phyloP scores from a whole-genome alignment of 2,329 filamentous ascomycete species.

The Rhinocladiella similis region DNA sequence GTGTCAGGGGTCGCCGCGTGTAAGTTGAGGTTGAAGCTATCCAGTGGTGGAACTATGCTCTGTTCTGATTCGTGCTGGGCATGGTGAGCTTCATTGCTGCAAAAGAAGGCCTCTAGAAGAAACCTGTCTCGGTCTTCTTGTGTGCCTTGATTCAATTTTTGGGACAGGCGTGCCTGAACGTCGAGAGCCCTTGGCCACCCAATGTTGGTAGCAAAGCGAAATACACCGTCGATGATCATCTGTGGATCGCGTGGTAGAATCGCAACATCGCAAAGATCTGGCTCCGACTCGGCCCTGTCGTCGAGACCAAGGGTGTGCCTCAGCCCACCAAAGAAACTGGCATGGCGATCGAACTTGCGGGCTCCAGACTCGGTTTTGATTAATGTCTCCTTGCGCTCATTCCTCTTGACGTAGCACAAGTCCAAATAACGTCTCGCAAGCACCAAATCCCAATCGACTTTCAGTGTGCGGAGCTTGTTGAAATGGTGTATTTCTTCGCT shows the following conservation, averaged over 20 bases:
- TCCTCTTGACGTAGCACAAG: slow-evolving; percentile 22
- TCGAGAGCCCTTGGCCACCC: slow-evolving; percentile 30
- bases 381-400: slow-evolving; percentile 2
- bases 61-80: not conserved
- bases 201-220: slow-evolving; percentile 31
- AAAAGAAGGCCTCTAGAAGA: slow-evolving; percentile 19
- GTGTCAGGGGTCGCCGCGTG: slow-evolving; percentile 30
- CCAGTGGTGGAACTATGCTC: slow-evolving; percentile 8
- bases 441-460: slow-evolving; percentile 59
- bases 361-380: not conserved
- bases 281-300: not conserved
- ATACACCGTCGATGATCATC: slow-evolving; percentile 30
- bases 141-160: slow-evolving; percentile 25
- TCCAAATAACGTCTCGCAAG: slow-evolving; percentile 54
- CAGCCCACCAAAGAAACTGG: slow-evolving; percentile 15
- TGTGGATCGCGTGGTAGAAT: slow-evolving; percentile 22
- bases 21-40: slow-evolving; percentile 19
- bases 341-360: slow-evolving; percentile 5
- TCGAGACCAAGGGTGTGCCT: slow-evolving; percentile 10
- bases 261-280: slow-evolving; percentile 22
- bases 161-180: slow-evolving; percentile 18
- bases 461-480: slow-evolving; percentile 48
- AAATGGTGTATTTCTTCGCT: slow-evolving; percentile 47
- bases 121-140: slow-evolving; percentile 22
- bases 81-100: slow-evolving; percentile 1